Base-by-base conservation (phyloP, 2,329 filamentous ascomycete species). In the Colletotrichum tropicicola region DNA sequence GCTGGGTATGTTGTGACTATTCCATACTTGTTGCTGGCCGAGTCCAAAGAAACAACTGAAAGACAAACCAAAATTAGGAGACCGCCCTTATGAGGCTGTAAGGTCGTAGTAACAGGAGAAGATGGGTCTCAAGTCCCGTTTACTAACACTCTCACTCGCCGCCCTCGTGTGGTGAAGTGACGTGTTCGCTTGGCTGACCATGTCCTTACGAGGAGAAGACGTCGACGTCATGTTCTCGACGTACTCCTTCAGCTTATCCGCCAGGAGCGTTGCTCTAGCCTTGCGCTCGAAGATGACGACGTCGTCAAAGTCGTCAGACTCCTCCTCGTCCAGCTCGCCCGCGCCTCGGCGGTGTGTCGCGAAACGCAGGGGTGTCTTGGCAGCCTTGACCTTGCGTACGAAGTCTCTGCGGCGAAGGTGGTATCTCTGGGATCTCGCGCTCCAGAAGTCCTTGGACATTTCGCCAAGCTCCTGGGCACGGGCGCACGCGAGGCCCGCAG, bases 391-490 rank as follows among this genome's bases (percentile, higher is more conserved):
- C 67, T 81, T 81, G 48, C 79, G 73, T 2, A 81, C 78, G 66
- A 81, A 81, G 63, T 76, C 75, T 30, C 71, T 71, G 8, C 79
- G 74, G 13, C 79, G 75, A 3, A 68, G 68, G 68, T 81, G 78
- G 55, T 80, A 81, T 13, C 78, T 71, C 12, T 68, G 53, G 5
- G 76, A 71, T 6, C 79, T 71, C 1, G 77, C 67, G 23, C 75
- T 76, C 78, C 78, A 81, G 68, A 80, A 81, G 70, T 81, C 79
- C 49, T 77, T 75, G 37, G 74, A 71, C 78, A 81, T 80, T 64
- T 81, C 75, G 6, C 73, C 75, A 0, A 81, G 73, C 69, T 81
- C 79, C 9, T 70, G 65, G 1, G 75, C 75, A 25, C 79, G 73
- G 3, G 75, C 74, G 4, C 63, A 68, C 1, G 76, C 75, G 6